Conservation (phyloP, 768 basidiomycete species). For the Suillus occidentalis region DNA sequence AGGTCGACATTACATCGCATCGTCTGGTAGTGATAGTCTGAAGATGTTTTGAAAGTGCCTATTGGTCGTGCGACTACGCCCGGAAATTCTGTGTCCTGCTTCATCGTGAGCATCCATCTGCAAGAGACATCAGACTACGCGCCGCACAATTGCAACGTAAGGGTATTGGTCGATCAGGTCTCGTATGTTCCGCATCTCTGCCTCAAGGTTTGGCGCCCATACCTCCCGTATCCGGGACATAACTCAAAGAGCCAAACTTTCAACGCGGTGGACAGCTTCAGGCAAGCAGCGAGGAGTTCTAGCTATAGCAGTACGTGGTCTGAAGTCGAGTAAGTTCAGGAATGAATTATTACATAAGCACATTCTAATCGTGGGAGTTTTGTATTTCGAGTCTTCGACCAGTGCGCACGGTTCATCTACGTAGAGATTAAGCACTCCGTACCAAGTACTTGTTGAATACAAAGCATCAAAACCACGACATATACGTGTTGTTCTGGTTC, state of each 20-base stretch:
- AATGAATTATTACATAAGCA: slow-evolving; percentile 27
- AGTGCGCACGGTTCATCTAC: neutral
- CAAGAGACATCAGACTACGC: slow-evolving; percentile 17
- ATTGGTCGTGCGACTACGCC: slow-evolving; percentile 98
- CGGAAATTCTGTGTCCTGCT: slow-evolving; percentile 97
- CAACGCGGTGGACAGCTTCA: neutral
- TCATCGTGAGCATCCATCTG: slow-evolving; percentile 22
- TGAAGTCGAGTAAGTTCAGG: neutral
- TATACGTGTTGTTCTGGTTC: slow-evolving; percentile 56
- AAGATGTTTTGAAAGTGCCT: slow-evolving; percentile 92
- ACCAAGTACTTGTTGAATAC: neutral
- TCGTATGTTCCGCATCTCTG: slow-evolving; percentile 87
- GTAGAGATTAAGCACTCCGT: neutral
- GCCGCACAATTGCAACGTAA: slow-evolving; percentile 87
- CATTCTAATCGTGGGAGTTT: neutral
- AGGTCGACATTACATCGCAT: slow-evolving; percentile 99
- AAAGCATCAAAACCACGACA: slow-evolving; percentile 61
- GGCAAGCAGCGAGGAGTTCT: neutral
- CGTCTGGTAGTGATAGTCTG: slow-evolving; percentile 99
- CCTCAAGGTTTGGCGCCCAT: slow-evolving; percentile 91
- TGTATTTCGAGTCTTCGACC: neutral
- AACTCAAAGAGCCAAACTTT: neutral
- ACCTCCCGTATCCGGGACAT: slow-evolving; percentile 93
- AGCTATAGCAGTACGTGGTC: neutral
- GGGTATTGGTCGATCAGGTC: slow-evolving; percentile 88